Conservation (phyloP, 1,284 basidiomycete genomes). For the Leccinum solheimii region DNA sequence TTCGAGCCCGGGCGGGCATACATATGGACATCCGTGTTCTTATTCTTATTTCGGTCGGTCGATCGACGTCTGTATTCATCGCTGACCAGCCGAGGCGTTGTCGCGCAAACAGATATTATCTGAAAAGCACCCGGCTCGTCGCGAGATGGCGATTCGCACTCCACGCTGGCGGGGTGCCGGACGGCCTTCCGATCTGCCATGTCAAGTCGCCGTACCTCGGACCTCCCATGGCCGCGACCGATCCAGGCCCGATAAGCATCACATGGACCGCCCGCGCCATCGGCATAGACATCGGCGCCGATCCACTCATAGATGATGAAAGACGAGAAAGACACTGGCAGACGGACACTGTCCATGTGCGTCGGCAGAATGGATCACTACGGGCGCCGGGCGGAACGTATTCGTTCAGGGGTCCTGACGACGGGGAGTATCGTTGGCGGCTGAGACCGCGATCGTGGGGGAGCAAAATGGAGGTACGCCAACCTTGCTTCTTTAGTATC, state of each 20-base stretch:
- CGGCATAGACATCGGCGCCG: background rate
- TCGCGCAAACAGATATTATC: conserved; percentile 25
- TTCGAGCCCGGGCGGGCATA: background rate
- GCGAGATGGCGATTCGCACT: conserved; percentile 28
- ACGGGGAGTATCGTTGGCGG: conserved; percentile 28
- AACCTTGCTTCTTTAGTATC: background rate
- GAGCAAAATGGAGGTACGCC: conserved; percentile 25
- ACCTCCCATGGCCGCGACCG: conserved; percentile 12
- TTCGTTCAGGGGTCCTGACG: conserved; percentile 28
- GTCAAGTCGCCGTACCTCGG: conserved; percentile 33
- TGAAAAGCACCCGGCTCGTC: conserved; percentile 18
- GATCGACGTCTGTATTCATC: background rate
- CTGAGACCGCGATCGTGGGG: conserved; percentile 13
- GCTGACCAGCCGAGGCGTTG: background rate
- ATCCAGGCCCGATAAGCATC: conserved; percentile 22
- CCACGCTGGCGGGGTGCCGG: conserved; percentile 16
- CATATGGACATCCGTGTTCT: background rate
- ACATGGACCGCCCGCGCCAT: conserved; percentile 10
- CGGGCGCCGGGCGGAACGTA: conserved; percentile 6
- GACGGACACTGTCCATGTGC: conserved; percentile 9
- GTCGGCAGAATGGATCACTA: conserved; percentile 8
- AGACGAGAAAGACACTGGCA: background rate
- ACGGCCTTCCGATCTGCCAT: conserved; percentile 26
- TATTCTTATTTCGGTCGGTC: background rate
- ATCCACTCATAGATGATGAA: background rate